Evolutionary conservation across 179 eudicot genomes (phyloP), one percentile per base, ranked within the genome.

Genomic region (Camellia oleifera): DNA sequence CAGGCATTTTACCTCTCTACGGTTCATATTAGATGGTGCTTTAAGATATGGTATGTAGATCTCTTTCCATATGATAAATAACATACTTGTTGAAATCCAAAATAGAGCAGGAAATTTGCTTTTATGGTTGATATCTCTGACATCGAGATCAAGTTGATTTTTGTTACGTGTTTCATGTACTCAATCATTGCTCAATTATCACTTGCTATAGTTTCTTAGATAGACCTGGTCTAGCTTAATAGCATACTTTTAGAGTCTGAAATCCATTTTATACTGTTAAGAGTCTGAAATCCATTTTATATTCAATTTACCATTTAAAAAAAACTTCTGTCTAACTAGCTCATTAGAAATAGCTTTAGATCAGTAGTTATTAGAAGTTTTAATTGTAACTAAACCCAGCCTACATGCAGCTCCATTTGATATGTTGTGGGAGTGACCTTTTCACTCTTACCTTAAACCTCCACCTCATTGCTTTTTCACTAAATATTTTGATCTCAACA

Each of bases 241-340:
- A 54, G 54, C 32, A 60, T 9, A 63, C 53, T 26, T 20, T 20
- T 26, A 26, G 32, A 26, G 40, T 32, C 40, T 32, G 40, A 32
- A 32, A 32, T 32, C 40, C 40, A 32, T 32, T 32, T 32, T 32
- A 32, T 32, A 0, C 1, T 42, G 66, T 72, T 72, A n/a, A 72
- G 75, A n/a, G 40, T 32, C 75, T 70, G 14, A 72, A 23, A 72
- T 52, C n/a, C 44, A 1, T 72, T 53, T 72, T 9, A 7, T 72
- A 53, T 58, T 72, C 12, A 13, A 72, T 74, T n/a, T 74, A 2
- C 14, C 13, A 57, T 56, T 26, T 23, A 32, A 32, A 32, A 32
- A 32, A 32, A 42, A 56, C 23, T 42, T 57, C 40, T 56, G 77
- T 14, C 14, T 15, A 56, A 74, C 32, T 74, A 56, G 26, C 57